Base-by-base conservation (phyloP, 352 stramenopile genomes). In the Thraustotheca clavata region DNA sequence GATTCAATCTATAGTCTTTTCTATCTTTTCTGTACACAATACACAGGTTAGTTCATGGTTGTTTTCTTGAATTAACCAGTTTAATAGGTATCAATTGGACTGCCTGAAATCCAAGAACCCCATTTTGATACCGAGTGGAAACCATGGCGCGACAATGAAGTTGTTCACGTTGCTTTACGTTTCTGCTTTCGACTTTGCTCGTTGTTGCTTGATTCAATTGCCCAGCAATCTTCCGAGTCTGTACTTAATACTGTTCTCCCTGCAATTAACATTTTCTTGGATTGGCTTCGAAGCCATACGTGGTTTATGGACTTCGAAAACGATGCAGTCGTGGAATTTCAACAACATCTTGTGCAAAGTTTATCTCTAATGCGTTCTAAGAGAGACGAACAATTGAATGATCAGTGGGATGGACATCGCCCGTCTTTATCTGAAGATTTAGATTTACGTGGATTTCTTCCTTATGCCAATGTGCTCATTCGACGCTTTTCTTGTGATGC, bases 371-470 rank as follows among this genome's bases (percentile, higher is more conserved):
- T 48, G 66, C 6, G 62, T 59, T 8, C 49, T 39, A 14, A 24
- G 11, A 14, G n/a, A 11, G 47, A 77, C 47, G 36, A 16, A 22
- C 60, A 54, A 6, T 46, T 39, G 48, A n/a, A 49, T 14, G 38
- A 60, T 20, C 32, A 50, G 27, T 55, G 54, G 54, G 26, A 59
- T 34, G 54, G 32, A 3, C 36, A 27, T 2, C 20, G 26, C 6
- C 27, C 40, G 4, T 11, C 27, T 7, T 40, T 83, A 7, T 75
- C 72, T 2, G 77, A 86, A 47, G 77, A 86, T 29, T 39, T 46
- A 11, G 72, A 83, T 38, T 36, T 80, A 31, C 38, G 41, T 18
- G 77, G 75, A 0, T 86, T 83, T 61, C 50, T 83, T 12, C 75
- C 73, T 27, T 70, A 60, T 29, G 61, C 60, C 22, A 32, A 16